Percentiles rank a stretch among this genome's conserved stretches.
Conservation (phyloP, 768 basidiomycete genomes). For the Mycena chlorophos region DNA sequence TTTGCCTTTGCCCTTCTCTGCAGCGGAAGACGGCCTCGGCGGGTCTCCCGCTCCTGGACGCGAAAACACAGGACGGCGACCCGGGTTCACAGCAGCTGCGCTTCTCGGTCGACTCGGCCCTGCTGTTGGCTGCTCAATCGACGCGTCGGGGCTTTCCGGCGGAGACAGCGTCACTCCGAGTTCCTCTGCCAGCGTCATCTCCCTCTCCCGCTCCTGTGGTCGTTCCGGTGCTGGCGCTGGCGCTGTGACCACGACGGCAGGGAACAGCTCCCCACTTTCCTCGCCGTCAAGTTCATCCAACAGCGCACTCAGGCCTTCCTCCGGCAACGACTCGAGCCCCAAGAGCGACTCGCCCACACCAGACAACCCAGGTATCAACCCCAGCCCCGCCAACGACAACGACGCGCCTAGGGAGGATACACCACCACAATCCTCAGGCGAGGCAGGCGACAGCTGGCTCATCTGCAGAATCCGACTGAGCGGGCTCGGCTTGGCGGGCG, state of each 20-base stretch:
- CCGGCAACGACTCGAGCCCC: slow-evolving; percentile 33
- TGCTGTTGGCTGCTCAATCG: too few species aligned
- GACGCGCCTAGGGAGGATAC: too few species aligned
- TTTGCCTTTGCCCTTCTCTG: too few species aligned
- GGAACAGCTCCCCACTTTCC: slow-evolving; percentile 18
- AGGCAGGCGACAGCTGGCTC: slow-evolving; percentile 54
- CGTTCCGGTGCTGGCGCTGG: not conserved
- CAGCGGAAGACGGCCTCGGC: too few species aligned
- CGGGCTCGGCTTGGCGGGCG: slow-evolving; percentile 77
- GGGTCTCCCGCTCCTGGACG: too few species aligned
- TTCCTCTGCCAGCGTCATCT: slow-evolving; percentile 46
- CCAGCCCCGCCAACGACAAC: slow-evolving; percentile 17
- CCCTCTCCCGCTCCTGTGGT: slow-evolving; percentile 16
- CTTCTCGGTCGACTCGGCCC: too few species aligned
- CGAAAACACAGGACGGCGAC: too few species aligned
- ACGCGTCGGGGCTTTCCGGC: slow-evolving; percentile 52
- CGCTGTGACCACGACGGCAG: not conserved
- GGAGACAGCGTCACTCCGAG: slow-evolving; percentile 44
- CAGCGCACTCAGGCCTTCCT: slow-evolving; percentile 35
- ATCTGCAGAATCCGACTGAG: slow-evolving; percentile 78
- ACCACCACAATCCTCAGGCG: slow-evolving; percentile 30
- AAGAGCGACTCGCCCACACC: slow-evolving; percentile 4
- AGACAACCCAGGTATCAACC: not conserved
- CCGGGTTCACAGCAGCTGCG: too few species aligned
- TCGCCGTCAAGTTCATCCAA: slow-evolving; percentile 24